A percentile compares a stretch with the other conserved stretches of the same genome.
Evolutionary conservation across 129 eudicot genomes (phyloP).

Genomic region (Heracleum sosnowskyi): DNA sequence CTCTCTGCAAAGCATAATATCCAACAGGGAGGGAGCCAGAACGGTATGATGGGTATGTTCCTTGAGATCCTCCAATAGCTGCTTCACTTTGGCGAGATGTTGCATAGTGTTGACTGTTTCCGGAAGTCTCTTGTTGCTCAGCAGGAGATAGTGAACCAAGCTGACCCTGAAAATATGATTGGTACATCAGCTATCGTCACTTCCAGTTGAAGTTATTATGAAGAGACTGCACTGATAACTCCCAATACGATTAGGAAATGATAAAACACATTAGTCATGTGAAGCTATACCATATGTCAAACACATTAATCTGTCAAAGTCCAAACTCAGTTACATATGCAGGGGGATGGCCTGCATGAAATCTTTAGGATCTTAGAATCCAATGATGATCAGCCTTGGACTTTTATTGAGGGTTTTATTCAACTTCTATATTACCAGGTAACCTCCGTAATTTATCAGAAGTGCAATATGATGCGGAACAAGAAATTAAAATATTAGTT

Average conservation of each 20-base stretch:
- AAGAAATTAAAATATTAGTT: too few relatives aligned
- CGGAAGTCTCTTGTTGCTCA: conserved; percentile 58
- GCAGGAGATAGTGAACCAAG: conserved; percentile 59
- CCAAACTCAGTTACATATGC: neutral
- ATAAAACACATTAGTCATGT: neutral
- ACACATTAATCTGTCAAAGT: neutral
- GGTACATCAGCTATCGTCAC: neutral
- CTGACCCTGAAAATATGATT: conserved; percentile 49
- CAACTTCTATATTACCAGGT: neutral
- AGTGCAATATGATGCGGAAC: neutral
- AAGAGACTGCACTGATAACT: neutral
- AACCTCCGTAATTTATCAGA: neutral
- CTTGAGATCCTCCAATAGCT: conserved; percentile 33
- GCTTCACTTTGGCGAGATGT: conserved; percentile 49
- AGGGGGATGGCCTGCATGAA: neutral
- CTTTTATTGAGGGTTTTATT: neutral
- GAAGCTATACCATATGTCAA: neutral
- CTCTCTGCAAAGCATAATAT: conserved; percentile 73
- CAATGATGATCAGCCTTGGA: neutral
- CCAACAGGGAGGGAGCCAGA: conserved; percentile 53
- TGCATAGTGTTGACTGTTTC: conserved; percentile 47
- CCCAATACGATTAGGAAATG: neutral
- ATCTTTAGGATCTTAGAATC: neutral
- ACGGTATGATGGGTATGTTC: conserved; percentile 47
- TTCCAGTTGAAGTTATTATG: neutral